Conservation (phyloP, 495 filamentous ascomycete species). For the Trichoderma parareesei region DNA sequence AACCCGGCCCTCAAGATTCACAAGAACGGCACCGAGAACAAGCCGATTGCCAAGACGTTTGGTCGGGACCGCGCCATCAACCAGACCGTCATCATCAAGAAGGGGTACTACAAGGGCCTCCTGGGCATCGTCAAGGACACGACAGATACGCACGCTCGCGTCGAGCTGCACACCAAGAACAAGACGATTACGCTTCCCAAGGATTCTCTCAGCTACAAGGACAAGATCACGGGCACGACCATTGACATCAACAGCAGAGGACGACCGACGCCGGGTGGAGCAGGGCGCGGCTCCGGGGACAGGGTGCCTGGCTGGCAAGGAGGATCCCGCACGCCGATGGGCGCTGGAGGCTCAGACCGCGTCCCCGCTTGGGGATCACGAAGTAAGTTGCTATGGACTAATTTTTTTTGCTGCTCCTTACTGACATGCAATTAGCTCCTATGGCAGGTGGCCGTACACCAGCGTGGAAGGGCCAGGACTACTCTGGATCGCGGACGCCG, state of each 20-base stretch:
- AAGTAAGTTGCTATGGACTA: conserved; percentile 38
- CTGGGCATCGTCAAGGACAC: conserved; percentile 94
- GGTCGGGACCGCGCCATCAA: conserved; percentile 82
- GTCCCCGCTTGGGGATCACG: conserved; percentile 63
- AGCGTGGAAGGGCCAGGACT: conserved; percentile 52
- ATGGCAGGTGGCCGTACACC: conserved; percentile 55
- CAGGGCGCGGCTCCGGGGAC: conserved; percentile 29
- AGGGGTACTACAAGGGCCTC: conserved; percentile 82
- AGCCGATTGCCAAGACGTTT: conserved; percentile 58
- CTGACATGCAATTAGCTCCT: conserved; percentile 39
- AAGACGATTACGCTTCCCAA: conserved; percentile 79
- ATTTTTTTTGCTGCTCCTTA: neutral
- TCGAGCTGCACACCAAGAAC: conserved; percentile 87
- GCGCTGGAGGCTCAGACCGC: conserved; percentile 48
- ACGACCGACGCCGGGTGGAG: conserved; percentile 31
- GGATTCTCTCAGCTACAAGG: conserved; percentile 68
- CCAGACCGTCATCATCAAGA: conserved; percentile 79
- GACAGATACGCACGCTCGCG: conserved; percentile 70
- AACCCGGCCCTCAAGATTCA: conserved; percentile 77
- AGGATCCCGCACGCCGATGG: conserved; percentile 64
- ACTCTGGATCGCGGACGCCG: conserved; percentile 57
- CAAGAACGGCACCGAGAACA: conserved; percentile 32
- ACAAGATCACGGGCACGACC: conserved; percentile 67
- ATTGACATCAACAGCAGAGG: conserved; percentile 57
- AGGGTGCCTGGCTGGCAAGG: conserved; percentile 30